Conservation (phyloP, 257 asterid species). For the Salvia rosmarinus region DNA sequence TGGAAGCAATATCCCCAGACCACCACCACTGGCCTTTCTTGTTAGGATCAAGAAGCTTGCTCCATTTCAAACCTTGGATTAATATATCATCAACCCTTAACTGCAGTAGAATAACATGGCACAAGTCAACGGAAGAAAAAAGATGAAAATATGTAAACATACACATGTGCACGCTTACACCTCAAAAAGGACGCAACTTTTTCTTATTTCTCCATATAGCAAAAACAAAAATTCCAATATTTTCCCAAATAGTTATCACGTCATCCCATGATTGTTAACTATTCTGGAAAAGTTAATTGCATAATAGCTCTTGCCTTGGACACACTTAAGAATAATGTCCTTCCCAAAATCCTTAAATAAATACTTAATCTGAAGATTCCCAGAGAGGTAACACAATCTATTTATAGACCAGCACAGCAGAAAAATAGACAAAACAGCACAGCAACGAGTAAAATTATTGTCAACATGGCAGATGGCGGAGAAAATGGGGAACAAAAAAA, state of each 20-base stretch:
- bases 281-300: background rate
- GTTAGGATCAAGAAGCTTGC: slow-evolving; percentile 81
- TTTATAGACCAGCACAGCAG: background rate
- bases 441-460: background rate
- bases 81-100: slow-evolving; percentile 70
- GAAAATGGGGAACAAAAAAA: background rate
- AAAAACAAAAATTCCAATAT: slow-evolving; percentile 1
- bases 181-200: background rate
- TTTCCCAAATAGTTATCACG: background rate
- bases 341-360: background rate
- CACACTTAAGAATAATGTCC: background rate
- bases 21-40: slow-evolving; percentile 99
- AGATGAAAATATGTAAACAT: background rate
- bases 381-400: background rate
- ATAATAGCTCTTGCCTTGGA: background rate
- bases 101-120: slow-evolving; percentile 47
- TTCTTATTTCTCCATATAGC: slow-evolving; percentile 1
- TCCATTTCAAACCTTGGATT: slow-evolving; percentile 81
- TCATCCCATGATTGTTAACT: background rate
- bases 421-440: background rate
- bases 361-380: background rate
- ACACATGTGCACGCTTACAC: background rate
- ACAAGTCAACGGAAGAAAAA: background rate
- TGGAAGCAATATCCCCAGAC: slow-evolving; percentile 63
- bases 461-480: background rate